Base-by-base conservation (phyloP, 345 rosid genomes). In the Pistacia integerrima region DNA sequence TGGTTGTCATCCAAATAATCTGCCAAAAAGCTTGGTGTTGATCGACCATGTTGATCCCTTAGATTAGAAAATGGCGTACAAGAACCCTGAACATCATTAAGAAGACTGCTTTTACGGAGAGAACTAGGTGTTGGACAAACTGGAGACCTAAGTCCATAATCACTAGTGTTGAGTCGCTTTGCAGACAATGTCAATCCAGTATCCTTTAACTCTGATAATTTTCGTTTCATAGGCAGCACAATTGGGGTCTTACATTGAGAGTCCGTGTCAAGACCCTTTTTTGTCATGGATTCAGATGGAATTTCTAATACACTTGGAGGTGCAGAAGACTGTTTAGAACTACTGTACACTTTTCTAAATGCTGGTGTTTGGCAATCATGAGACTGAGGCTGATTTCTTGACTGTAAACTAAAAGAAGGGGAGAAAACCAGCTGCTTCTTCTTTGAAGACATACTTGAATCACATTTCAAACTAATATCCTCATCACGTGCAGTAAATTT, bases 371-470 rank as follows among this genome's bases (percentile, higher is more conserved):
- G 90, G 49, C 84, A 76, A 74, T 95, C 97, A 66, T 77, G 80
- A 66, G 71, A 76, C 67, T 75, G 81, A 68, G 83, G 69, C 65
- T 80, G 94, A 80, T 82, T 86, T 79, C 84, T 88, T 65, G 87
- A 78, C 76, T 90, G 93, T 67, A 64, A 87, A 73, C 80, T 82
- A 74, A 91, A 85, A 81, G 88, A 76, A 73, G 96, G 92, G 3
- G 98, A 92, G 86, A 93, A 96, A 74, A 84, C 84, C 72, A 90
- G 84, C 38, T 89, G 86, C 78, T 88, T 96, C 92, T 90, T 96
- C 85, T 89, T 94, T 75, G 89, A 78, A 75, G 93, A 87, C 79
- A 79, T 48, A 72, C 84, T 57, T 73, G 79, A 67, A 61, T 87
- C 91, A 74, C 88, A 76, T 79, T 77, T 90, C 78, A 81, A 63